Evolutionary conservation across 2,329 filamentous ascomycete genomes (phyloP), one percentile per base, ranked within the genome.

Genomic region (Daldinia eschscholtzii): DNA sequence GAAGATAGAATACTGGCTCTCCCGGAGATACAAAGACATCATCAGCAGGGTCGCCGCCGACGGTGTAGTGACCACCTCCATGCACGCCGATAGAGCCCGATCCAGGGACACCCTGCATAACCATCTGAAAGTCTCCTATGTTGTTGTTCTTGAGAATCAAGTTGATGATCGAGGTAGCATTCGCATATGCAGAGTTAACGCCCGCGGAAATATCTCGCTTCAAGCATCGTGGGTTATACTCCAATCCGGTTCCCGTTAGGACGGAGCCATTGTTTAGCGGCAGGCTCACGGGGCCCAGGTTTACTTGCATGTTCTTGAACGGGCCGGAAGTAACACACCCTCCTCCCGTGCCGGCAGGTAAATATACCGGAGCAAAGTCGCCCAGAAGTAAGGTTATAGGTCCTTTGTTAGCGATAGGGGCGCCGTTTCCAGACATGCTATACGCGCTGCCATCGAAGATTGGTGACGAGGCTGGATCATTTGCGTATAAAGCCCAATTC

Each of bases 301-400:
- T 79, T 7, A 79, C 75, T 9, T 64, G 62, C 68, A 77, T 73
- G 50, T 77, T 73, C 42, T 72, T 73, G 1, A 85, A 78, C 1
- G 84, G 84, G 0, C 83, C 83, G 3, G 76, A 79, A 12, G 75
- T 75, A 0, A 87, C 76, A 72, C 85, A 87, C 12, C 85, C 85
- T 55, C 85, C 85, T 23, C 85, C 85, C 1, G 77, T 78, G 12
- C 83, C 85, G 0, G 83, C 78, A 1, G 83, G 81, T 5, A 83
- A 64, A 12, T 67, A 63, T 1, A 73, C 23, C 5, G 67, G 61
- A 6, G 64, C 44, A 18, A 53, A 64, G 35, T 62, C 58, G n/a
- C 60, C 60, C 4, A 61, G 48, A 1, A 46, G 57, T 2, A 72
- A 55, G 4, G 50, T 48, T 13, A 74, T 61, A 4, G 62, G 52